phyloP scores from a whole-genome alignment of 306 rosid species.

The Lupinus albus region DNA sequence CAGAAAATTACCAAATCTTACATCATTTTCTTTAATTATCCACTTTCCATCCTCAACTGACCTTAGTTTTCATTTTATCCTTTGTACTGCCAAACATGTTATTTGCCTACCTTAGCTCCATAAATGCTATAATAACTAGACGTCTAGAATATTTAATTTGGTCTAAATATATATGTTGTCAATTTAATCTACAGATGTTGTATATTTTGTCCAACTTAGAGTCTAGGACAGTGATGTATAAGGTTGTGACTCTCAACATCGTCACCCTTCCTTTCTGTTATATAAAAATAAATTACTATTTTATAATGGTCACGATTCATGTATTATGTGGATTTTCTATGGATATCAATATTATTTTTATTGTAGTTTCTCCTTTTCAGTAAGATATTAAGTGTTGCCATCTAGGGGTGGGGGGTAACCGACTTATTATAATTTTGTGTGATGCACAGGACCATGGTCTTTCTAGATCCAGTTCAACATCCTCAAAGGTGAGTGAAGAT shows the following conservation, averaged over 20 bases:
- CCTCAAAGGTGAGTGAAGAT: slow-evolving; percentile 48
- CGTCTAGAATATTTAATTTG: no score
- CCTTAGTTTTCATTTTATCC: slow-evolving; percentile 5
- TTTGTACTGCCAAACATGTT: slow-evolving; percentile 25
- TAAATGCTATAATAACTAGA: slow-evolving; percentile 5
- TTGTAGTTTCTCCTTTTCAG: background rate
- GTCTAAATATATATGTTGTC: background rate
- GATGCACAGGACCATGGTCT: slow-evolving; percentile 61
- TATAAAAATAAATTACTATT: slow-evolving; percentile 17
- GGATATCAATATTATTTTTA: background rate
- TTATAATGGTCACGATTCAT: slow-evolving; percentile 1
- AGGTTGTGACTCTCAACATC: slow-evolving; percentile 4
- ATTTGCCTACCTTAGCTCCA: background rate
- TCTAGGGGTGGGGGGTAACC: background rate
- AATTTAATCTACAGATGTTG: slow-evolving; percentile 1
- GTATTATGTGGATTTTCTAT: background rate
- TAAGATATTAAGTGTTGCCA: background rate
- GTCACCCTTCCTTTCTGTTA: background rate
- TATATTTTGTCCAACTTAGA: background rate
- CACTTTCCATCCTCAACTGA: slow-evolving; percentile 18
- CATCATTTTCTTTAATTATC: no score
- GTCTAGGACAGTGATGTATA: background rate
- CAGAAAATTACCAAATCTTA: background rate
- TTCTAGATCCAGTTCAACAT: slow-evolving; percentile 48
- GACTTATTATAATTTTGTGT: slow-evolving; percentile 25